Evolutionary conservation across 345 rosid species (phyloP), one percentile per base, ranked within the genome.

Genomic region (Passiflora organensis): DNA sequence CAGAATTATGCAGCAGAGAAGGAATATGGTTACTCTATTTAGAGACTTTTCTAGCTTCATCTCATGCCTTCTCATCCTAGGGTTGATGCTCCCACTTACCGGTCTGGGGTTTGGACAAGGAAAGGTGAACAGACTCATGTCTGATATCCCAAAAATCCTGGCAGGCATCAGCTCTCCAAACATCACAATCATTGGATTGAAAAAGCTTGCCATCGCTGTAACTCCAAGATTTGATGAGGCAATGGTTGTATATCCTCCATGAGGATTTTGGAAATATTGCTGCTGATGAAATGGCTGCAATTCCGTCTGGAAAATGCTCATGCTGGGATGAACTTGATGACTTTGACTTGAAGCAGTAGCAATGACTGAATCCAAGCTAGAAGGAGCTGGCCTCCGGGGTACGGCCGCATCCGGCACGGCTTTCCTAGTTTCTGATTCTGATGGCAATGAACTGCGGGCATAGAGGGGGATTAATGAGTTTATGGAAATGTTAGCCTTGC

Each of bases 101-200:
- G 41, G 10, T 16, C 57, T 25, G 1, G 62, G 34, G 43, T 67
- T 55, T 16, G 56, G 59, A 43, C 34, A 41, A 59, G 79, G 79
- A 65, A 75, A 71, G 4, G 84, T 70, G 42, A 72, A 67, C 63
- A 80, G 52, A 62, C 83, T 76, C 20, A 73, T 46, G 46, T 56
- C 72, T 11, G 93, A 45, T 13, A 45, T 43, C n/a, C 69, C 63
- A 25, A 65, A 51, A 9, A 43, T 58, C 60, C 69, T 65, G 1
- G 69, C 45, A 45, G 51, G 57, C 20, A 57, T 42, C 51, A 65
- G 36, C 41, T 81, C 93, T 42, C 87, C 86, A 6, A 86, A 68
- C 90, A 74, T 81, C 45, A 80, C 83, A 53, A 80, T 65, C 65
- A 72, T 70, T 2, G 80, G 87, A 63, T 65, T 76, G 25, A 72